Conservation (phyloP, 345 rosid species). For the Orychophragmus violaceus region DNA sequence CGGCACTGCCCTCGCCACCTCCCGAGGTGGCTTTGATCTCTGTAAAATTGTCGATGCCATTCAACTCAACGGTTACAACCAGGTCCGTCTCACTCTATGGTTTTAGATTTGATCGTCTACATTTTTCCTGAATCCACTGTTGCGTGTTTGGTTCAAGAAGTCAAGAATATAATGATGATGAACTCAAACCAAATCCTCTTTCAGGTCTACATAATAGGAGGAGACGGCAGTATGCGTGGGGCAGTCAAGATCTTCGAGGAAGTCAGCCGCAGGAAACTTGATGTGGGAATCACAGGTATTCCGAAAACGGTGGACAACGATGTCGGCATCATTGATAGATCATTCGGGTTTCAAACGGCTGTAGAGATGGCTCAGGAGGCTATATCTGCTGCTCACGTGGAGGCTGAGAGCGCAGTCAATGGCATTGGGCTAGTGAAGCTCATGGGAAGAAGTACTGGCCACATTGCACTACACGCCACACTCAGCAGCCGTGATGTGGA, state of each 20-base stretch:
- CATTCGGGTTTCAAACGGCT: slow-evolving; percentile 91
- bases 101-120: background rate
- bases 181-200: background rate
- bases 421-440: slow-evolving; percentile 85
- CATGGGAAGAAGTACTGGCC: slow-evolving; percentile 93
- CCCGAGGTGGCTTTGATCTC: slow-evolving; percentile 79
- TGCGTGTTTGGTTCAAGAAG: background rate
- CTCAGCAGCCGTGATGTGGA: slow-evolving; percentile 92
- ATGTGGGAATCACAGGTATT: slow-evolving; percentile 54
- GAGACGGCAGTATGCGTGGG: slow-evolving; percentile 87
- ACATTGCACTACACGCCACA: slow-evolving; percentile 81
- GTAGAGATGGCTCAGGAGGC: slow-evolving; percentile 92
- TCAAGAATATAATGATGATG: background rate
- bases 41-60: slow-evolving; percentile 62
- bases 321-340: slow-evolving; percentile 74
- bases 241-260: slow-evolving; percentile 66
- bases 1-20: slow-evolving; percentile 76
- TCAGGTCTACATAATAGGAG: slow-evolving; percentile 74
- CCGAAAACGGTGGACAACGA: slow-evolving; percentile 92
- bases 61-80: slow-evolving; percentile 48
- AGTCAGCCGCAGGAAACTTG: slow-evolving; percentile 41
- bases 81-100: slow-evolving; percentile 35
- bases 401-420: slow-evolving; percentile 91
- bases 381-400: slow-evolving; percentile 76
- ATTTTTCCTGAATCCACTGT: background rate